Evolutionary conservation across 169 alveolate genomes (phyloP).

Genomic region (Plasmodium blacklocki): DNA sequence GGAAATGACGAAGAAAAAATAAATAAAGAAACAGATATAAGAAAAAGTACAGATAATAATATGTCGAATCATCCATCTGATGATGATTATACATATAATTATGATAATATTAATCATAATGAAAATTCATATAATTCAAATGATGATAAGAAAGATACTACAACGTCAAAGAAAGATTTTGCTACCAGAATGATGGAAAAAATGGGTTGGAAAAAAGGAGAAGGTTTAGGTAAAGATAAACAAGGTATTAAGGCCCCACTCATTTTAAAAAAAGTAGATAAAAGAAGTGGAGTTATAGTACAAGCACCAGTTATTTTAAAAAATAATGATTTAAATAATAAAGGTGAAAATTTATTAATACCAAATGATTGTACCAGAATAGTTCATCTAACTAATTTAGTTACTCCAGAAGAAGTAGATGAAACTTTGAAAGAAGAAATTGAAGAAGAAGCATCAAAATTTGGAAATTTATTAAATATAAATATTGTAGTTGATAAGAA

Average conservation of each 20-base stretch:
- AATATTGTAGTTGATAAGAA: conserved; percentile 77
- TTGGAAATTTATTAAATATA: conserved; percentile 83
- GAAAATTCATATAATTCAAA: conserved; percentile 49
- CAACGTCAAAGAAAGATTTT: conserved; percentile 82
- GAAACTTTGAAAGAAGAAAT: conserved; percentile 82
- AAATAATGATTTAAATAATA: conserved; percentile 63
- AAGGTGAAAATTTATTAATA: conserved; percentile 54
- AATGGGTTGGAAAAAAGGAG: conserved; percentile 93
- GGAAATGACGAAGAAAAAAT: conserved; percentile 12
- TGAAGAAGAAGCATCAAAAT: conserved; percentile 85
- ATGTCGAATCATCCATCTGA: background rate
- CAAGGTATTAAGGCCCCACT: conserved; percentile 91
- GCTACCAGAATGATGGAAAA: conserved; percentile 91
- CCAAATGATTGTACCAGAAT: conserved; percentile 69
- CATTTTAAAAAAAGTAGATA: conserved; percentile 86
- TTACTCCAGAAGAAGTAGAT: conserved; percentile 83
- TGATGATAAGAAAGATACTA: conserved; percentile 31
- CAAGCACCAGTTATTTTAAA: conserved; percentile 70
- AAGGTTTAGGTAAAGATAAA: conserved; percentile 89
- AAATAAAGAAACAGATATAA: background rate
- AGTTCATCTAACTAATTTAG: conserved; percentile 76
- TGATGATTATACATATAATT: conserved; percentile 18
- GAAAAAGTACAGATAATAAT: background rate
- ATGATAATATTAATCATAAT: conserved; percentile 4
- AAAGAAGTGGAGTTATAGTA: conserved; percentile 89